Evolutionary conservation across 2,329 filamentous ascomycete species (phyloP).

Genomic region (Verticillium klebahnii): DNA sequence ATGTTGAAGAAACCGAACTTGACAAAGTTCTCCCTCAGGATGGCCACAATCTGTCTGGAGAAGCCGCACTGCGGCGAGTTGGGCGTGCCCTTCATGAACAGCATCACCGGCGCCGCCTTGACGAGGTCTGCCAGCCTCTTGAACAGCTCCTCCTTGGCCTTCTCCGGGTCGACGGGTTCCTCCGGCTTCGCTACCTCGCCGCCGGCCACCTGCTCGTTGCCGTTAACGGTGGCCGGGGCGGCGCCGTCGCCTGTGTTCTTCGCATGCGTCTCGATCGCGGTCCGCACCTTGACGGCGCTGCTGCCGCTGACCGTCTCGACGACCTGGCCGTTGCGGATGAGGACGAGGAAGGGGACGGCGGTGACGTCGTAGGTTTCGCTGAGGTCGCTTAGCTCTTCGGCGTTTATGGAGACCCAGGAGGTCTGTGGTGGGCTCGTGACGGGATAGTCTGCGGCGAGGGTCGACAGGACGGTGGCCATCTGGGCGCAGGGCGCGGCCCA

Average conservation of each 20-base stretch:
- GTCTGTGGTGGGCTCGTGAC: constrained; percentile 60
- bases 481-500: constrained; percentile 96
- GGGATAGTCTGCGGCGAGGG: constrained; percentile 83
- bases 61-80: constrained; percentile 87
- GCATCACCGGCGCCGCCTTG: constrained; percentile 94
- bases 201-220: constrained; percentile 16
- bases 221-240: constrained; percentile 34
- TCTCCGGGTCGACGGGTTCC: constrained; percentile 32
- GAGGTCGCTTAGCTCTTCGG: constrained; percentile 88
- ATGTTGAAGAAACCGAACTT: constrained; percentile 99
- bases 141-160: constrained; percentile 79
- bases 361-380: constrained; percentile 92
- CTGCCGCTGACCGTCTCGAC: constrained; percentile 86
- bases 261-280: constrained; percentile 79
- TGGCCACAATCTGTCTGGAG: constrained; percentile 79
- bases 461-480: constrained; percentile 81
- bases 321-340: constrained; percentile 69
- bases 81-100: constrained; percentile 98
- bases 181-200: constrained; percentile 13
- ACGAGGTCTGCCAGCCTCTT: constrained; percentile 78
- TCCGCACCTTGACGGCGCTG: constrained; percentile 79
- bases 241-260: constrained; percentile 36
- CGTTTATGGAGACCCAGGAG: constrained; percentile 86
- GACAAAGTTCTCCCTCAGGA: constrained; percentile 83
- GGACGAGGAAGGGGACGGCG: constrained; percentile 86